Base-by-base conservation (phyloP, 768 basidiomycete species). In the Daedalea quercina region DNA sequence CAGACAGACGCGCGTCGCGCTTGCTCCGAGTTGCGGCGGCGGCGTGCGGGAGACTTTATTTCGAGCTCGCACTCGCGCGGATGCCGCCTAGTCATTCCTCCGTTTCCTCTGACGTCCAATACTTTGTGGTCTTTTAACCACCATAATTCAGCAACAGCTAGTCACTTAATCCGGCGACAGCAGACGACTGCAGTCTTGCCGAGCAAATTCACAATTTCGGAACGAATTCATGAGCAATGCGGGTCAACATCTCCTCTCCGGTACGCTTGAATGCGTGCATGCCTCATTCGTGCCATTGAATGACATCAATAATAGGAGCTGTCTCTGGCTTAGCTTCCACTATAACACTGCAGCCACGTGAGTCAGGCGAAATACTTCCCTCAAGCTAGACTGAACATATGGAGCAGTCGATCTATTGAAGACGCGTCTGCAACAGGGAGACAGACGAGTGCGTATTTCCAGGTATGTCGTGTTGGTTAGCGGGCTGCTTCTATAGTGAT, bases 381-480 rank as follows among this genome's bases (percentile, higher is more conserved):
- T 51, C 46, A 22, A 54, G 48, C 9, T 33, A 19, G 13, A 13
- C 4, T 28, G 42, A n/a, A 20, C 22, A 9, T 23, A n/a, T 40
- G 13, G 19, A 3, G 17, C 42, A 91, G 89, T 95, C 58, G 94
- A 96, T 70, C 73, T 95, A 22, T 69, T 96, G 59, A 96, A 96
- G 70, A 95, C 94, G n/a, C 79, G 93, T 44, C 64, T 94, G 59
- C 93, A 94, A 65, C 91, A 94, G 68, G 82, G 82, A 50, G 85
- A 88, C 67, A 77, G 77, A 6, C 4, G 26, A 13, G 19, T 23
- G 34, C 17, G 11, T 3, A 20, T 13, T 3, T 9, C 35, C 22
- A 8, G 35, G 48, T 49, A 26, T 19, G 48, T 47, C 19, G 19
- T 44, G 3, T 9, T 7, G 4, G 44, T 25, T 44, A 6, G 25